phyloP scores from a whole-genome alignment of 1,284 basidiomycete species.

The Mycena sp. region DNA sequence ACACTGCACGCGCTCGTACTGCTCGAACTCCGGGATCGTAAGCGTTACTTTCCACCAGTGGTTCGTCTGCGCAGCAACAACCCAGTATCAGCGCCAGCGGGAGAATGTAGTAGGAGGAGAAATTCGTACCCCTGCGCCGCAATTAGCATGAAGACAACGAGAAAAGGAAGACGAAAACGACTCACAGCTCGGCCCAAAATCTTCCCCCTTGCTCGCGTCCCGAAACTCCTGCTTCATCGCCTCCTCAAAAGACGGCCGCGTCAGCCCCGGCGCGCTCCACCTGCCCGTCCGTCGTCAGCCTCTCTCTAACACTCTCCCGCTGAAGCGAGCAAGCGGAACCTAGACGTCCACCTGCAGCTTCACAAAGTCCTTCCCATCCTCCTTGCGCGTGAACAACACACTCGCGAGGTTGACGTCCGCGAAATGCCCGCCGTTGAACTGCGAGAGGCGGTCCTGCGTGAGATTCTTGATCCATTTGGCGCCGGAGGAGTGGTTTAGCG shows the following conservation, averaged over 20 bases:
- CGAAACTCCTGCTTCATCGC: conserved; percentile 84
- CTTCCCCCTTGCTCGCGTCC: conserved; percentile 83
- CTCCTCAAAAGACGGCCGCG: conserved; percentile 86
- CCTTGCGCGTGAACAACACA: conserved; percentile 76
- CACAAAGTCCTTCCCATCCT: conserved; percentile 74
- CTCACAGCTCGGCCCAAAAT: conserved; percentile 92
- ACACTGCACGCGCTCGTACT: conserved; percentile 92
- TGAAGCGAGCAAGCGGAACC: not conserved
- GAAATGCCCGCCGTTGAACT: conserved; percentile 86
- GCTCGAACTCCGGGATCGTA: conserved; percentile 80
- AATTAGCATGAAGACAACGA: not conserved
- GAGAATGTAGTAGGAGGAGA: too few relatives aligned
- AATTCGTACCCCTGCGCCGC: conserved; percentile 47
- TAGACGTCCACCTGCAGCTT: conserved; percentile 70
- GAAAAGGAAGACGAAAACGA: conserved; percentile 27
- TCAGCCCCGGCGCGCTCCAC: conserved; percentile 84
- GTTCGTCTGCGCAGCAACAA: conserved; percentile 72
- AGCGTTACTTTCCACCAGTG: conserved; percentile 94
- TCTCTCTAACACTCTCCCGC: not conserved
- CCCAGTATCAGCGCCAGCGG: not conserved
- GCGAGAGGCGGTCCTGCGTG: conserved; percentile 72
- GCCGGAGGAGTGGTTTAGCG: conserved; percentile 70
- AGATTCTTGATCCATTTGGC: conserved; percentile 86
- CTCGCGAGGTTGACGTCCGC: conserved; percentile 81
- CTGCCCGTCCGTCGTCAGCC: conserved; percentile 36